Conservation (phyloP, 2,329 filamentous ascomycete species). For the Alternaria atra region DNA sequence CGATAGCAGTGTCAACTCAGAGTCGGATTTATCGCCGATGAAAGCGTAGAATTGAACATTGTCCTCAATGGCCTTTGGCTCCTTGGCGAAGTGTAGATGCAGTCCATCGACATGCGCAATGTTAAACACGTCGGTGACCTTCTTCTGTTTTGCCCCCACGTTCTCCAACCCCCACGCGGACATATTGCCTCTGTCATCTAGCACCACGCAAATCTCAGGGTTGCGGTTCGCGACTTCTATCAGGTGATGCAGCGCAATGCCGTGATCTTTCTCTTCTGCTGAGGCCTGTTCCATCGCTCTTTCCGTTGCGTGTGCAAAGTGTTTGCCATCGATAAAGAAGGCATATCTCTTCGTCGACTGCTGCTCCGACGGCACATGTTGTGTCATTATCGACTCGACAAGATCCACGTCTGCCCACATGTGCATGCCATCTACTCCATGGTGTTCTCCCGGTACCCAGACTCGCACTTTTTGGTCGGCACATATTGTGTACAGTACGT, state of each 20-base stretch:
- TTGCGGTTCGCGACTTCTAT: constrained; percentile 85
- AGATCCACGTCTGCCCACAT: constrained; percentile 86
- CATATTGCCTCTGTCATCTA: constrained; percentile 86
- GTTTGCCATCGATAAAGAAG: constrained; percentile 82
- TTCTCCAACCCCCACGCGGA: constrained; percentile 93
- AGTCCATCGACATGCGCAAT: constrained; percentile 78
- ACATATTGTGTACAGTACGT: constrained; percentile 90
- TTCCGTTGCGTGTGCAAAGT: constrained; percentile 81
- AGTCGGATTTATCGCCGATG: constrained; percentile 68
- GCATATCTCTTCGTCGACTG: constrained; percentile 67
- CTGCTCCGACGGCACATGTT: constrained; percentile 53
- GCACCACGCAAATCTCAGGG: constrained; percentile 85
- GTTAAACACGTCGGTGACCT: constrained; percentile 78
- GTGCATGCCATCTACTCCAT: constrained; percentile 75
- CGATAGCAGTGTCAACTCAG: constrained; percentile 75
- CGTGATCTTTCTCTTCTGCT: constrained; percentile 67
- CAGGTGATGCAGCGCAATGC: constrained; percentile 80
- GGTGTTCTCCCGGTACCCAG: constrained; percentile 80
- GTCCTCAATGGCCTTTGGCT: constrained; percentile 51
- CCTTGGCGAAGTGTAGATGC: constrained; percentile 50
- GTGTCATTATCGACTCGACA: constrained; percentile 71
- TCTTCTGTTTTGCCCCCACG: constrained; percentile 74
- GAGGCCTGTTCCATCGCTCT: constrained; percentile 72
- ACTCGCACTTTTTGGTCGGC: constrained; percentile 81
- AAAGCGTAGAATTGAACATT: constrained; percentile 79